Conservation (phyloP, 1,284 basidiomycete genomes). For the Athelia psychrophila region DNA sequence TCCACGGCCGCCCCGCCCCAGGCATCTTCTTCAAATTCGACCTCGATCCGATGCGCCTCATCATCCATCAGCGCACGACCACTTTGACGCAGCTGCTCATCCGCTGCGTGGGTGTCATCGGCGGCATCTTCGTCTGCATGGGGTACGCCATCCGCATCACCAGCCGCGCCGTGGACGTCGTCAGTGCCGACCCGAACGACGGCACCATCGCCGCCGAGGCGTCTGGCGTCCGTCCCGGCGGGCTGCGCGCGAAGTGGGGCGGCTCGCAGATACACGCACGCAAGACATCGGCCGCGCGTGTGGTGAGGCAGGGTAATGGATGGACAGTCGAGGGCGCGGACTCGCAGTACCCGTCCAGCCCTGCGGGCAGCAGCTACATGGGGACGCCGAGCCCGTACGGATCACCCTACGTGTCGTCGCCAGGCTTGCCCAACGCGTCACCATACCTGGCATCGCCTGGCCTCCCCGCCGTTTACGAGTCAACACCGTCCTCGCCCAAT, state of each 20-base stretch:
- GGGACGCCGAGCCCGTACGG: not conserved
- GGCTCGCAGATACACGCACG: slow-evolving; percentile 45
- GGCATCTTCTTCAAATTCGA: slow-evolving; percentile 98
- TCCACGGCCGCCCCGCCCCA: slow-evolving; percentile 79
- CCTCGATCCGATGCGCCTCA: slow-evolving; percentile 86
- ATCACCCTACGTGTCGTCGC: not conserved
- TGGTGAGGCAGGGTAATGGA: slow-evolving; percentile 37
- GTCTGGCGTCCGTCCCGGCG: slow-evolving; percentile 40
- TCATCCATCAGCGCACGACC: slow-evolving; percentile 85
- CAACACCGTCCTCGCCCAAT: not conserved
- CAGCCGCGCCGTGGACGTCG: slow-evolving; percentile 62
- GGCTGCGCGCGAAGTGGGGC: slow-evolving; percentile 42
- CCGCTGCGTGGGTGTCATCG: slow-evolving; percentile 77
- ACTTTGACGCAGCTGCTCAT: slow-evolving; percentile 81
- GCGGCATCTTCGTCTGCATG: slow-evolving; percentile 79
- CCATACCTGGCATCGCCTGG: not conserved
- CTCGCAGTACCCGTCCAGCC: slow-evolving; percentile 22
- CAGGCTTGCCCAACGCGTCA: not conserved
- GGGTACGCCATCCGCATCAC: slow-evolving; percentile 73
- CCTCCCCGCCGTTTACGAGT: not conserved
- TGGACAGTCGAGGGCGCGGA: slow-evolving; percentile 44
- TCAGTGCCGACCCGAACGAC: slow-evolving; percentile 50
- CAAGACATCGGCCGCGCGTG: slow-evolving; percentile 14
- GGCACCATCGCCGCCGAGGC: slow-evolving; percentile 66
- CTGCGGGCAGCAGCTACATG: not conserved